phyloP scores from a whole-genome alignment of 2,329 filamentous ascomycete genomes.

The Graphiopsis chlorocephala region DNA sequence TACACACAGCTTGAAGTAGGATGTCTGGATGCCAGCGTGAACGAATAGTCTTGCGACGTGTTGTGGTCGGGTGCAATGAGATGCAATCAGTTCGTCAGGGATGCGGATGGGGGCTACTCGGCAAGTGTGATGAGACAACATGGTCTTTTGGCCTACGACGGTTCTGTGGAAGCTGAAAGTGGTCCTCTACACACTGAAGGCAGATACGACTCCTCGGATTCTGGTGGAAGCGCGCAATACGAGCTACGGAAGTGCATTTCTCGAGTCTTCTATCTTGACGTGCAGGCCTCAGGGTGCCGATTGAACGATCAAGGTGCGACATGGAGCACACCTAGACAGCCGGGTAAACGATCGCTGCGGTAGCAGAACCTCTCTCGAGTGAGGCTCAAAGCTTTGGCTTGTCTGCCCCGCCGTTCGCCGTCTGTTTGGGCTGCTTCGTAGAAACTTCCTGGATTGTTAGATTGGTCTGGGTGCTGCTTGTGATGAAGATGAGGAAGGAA shows the following conservation, averaged over 20 bases:
- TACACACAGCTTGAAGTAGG: slow-evolving; percentile 62
- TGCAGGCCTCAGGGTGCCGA: neutral
- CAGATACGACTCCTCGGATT: neutral
- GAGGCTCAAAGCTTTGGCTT: slow-evolving; percentile 94
- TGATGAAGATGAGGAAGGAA: neutral
- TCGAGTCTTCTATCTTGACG: neutral
- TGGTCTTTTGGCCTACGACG: slow-evolving; percentile 15
- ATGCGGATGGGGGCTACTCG: slow-evolving; percentile 1
- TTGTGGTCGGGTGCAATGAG: neutral
- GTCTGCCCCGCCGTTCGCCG: slow-evolving; percentile 53
- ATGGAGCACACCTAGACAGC: neutral
- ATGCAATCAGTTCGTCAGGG: neutral
- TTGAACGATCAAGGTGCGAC: neutral
- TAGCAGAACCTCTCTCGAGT: slow-evolving; percentile 81
- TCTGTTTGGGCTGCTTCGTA: neutral
- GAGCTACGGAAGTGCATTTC: neutral
- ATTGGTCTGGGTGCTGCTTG: slow-evolving; percentile 7
- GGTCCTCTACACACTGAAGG: neutral
- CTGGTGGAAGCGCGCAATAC: slow-evolving; percentile 2
- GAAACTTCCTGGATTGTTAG: slow-evolving; percentile 20
- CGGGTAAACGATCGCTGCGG: slow-evolving; percentile 29
- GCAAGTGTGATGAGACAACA: slow-evolving; percentile 8
- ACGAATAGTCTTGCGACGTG: slow-evolving; percentile 2
- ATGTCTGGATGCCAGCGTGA: neutral
- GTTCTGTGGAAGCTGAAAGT: slow-evolving; percentile 24